Evolutionary conservation across 1,284 basidiomycete genomes (phyloP).

Genomic region (Malassezia cuniculi): DNA sequence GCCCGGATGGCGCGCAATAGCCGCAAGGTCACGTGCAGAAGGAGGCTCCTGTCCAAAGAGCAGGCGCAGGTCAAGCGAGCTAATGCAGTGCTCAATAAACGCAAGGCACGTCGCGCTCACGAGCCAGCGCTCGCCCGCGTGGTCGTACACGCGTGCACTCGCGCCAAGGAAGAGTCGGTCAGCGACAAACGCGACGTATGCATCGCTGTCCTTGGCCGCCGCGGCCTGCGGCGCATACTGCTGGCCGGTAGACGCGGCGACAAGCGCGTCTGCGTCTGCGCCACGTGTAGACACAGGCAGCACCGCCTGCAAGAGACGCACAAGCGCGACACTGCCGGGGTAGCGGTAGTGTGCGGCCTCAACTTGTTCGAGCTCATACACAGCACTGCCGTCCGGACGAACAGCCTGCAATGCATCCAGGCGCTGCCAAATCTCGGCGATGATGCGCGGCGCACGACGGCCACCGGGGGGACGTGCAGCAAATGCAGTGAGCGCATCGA

Average conservation of each 20-base stretch:
- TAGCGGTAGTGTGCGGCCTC: constrained; percentile 67
- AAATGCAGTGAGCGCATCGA: constrained; percentile 73
- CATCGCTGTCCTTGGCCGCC: constrained; percentile 26
- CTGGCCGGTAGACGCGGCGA: neutral
- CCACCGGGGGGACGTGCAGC: constrained; percentile 14
- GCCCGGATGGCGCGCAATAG: constrained; percentile 61
- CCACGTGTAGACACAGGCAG: constrained; percentile 10
- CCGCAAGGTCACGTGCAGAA: constrained; percentile 34
- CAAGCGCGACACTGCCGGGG: constrained; percentile 74
- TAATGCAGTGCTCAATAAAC: constrained; percentile 71
- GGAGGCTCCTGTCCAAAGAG: constrained; percentile 15
- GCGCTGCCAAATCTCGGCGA: constrained; percentile 64
- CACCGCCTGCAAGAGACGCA: constrained; percentile 67
- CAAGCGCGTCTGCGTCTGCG: constrained; percentile 12
- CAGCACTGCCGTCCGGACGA: constrained; percentile 36
- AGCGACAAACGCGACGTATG: constrained; percentile 71
- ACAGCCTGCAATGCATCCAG: constrained; percentile 62
- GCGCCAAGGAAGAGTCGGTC: constrained; percentile 64
- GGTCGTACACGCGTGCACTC: constrained; percentile 57
- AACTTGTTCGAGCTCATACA: constrained; percentile 63
- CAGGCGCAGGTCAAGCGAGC: constrained; percentile 60
- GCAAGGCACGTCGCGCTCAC: constrained; percentile 71
- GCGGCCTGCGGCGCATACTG: constrained; percentile 6
- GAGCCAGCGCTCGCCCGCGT: constrained; percentile 68
- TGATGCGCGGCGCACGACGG: constrained; percentile 50